Percentiles rank a stretch among this genome's conserved stretches.
Evolutionary conservation across 2,329 filamentous ascomycete species (phyloP).

Genomic region (Aspergillus quadricinctus): DNA sequence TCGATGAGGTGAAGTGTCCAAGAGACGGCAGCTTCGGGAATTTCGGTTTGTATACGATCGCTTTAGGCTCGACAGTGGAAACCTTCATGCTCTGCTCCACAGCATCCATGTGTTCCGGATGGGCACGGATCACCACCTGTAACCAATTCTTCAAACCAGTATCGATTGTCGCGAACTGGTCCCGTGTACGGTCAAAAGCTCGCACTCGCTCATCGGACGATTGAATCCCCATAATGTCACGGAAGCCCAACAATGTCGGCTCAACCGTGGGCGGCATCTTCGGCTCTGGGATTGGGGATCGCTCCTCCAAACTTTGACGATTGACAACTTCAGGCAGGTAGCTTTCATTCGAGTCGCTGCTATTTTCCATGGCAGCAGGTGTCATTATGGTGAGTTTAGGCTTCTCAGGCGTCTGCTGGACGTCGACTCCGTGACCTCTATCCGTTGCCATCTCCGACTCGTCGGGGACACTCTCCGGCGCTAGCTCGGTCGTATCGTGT

Average conservation of each 20-base stretch:
- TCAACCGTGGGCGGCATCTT: conserved; percentile 17
- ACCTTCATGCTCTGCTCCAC: conserved; percentile 33
- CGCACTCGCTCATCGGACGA: conserved; percentile 64
- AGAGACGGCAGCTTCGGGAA: conserved; percentile 40
- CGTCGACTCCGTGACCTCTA: conserved; percentile 3
- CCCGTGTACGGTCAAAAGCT: conserved; percentile 67
- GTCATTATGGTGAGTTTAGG: conserved; percentile 30
- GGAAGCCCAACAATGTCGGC: conserved; percentile 57
- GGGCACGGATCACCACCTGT: conserved; percentile 42
- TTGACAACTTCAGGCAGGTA: conserved; percentile 11
- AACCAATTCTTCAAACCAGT: conserved; percentile 67
- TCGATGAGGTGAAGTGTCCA: conserved; percentile 25
- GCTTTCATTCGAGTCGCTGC: conserved; percentile 11
- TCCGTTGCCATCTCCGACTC: conserved; percentile 6
- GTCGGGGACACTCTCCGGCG: conserved; percentile 5
- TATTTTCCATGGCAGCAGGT: conserved; percentile 15
- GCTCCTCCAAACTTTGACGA: conserved; percentile 8
- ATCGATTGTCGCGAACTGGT: conserved; percentile 66
- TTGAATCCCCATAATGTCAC: conserved; percentile 70
- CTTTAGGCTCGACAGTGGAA: conserved; percentile 25
- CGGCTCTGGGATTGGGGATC: conserved; percentile 7
- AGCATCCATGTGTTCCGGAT: conserved; percentile 51
- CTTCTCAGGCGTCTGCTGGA: conserved; percentile 17
- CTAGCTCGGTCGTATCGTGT: conserved; percentile 3
- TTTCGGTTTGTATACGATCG: conserved; percentile 31